These are phyloP conservation scores for Aspergillus carbonarius DNA, from an alignment of 2,329 filamentous ascomycete species.

Conservation along the genomic window DNA sequence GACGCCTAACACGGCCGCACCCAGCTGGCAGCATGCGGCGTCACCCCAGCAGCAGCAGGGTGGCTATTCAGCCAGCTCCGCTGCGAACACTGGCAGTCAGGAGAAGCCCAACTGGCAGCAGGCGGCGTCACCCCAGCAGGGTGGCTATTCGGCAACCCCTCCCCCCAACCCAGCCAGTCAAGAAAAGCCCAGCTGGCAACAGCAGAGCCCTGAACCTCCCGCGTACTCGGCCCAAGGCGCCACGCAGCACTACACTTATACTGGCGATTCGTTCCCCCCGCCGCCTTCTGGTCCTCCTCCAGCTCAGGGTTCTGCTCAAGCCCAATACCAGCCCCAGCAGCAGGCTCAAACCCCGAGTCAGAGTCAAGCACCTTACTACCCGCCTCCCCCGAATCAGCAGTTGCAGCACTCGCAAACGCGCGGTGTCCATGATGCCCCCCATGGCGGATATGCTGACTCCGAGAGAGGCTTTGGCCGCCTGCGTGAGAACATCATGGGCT, in stretches of 20 bases:
- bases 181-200: constrained; percentile 1
- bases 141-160: not conserved
- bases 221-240: constrained; percentile 6
- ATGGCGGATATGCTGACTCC: constrained; percentile 33
- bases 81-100: not conserved
- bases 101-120: constrained; percentile 9
- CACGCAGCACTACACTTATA: constrained; percentile 27
- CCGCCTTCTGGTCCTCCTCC: constrained; percentile 37
- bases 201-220: not conserved
- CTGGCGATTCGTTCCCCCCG: constrained; percentile 39
- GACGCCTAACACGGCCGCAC: not conserved
- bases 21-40: constrained; percentile 5
- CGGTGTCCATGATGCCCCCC: constrained; percentile 35
- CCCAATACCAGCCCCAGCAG: constrained; percentile 17
- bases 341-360: constrained; percentile 18
- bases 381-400: constrained; percentile 41
- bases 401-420: constrained; percentile 32
- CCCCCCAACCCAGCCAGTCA: constrained; percentile 9
- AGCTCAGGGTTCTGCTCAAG: constrained; percentile 6
- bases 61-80: not conserved
- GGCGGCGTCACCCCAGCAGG: not conserved
- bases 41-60: constrained; percentile 4
- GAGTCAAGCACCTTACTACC: constrained; percentile 41
- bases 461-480: constrained; percentile 38
- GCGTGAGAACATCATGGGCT: constrained; percentile 38